phyloP scores from a whole-genome alignment of 208 protist genomes.

The Chromosphaera perkinsii region DNA sequence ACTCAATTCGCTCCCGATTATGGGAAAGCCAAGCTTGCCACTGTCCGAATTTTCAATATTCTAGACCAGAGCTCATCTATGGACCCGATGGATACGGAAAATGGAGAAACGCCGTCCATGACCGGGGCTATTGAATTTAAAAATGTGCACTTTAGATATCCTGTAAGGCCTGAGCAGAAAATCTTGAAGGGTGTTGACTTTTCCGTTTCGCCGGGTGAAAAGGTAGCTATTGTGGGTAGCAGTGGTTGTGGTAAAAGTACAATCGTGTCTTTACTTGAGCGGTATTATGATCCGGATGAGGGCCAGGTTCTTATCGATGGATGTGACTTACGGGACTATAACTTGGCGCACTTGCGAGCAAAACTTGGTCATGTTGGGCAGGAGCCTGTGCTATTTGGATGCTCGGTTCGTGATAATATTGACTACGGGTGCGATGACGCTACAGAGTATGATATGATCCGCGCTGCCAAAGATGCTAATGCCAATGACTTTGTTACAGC shows the following conservation, averaged over 20 bases:
- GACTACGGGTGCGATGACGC: slow-evolving; percentile 1
- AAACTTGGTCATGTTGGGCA: slow-evolving; percentile 46
- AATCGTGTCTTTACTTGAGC: slow-evolving; percentile 58
- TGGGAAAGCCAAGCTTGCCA: neutral
- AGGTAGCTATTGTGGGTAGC: slow-evolving; percentile 59
- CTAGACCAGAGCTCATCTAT: neutral
- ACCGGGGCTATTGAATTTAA: slow-evolving; percentile 16
- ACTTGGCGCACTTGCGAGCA: slow-evolving; percentile 21
- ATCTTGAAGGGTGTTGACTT: neutral
- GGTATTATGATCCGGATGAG: slow-evolving; percentile 59
- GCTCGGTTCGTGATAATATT: slow-evolving; percentile 36
- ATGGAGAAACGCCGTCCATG: neutral
- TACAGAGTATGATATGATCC: slow-evolving; percentile 42
- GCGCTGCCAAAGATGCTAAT: slow-evolving; percentile 47
- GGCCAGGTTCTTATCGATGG: slow-evolving; percentile 58
- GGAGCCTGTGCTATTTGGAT: slow-evolving; percentile 33
- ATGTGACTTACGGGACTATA: slow-evolving; percentile 30
- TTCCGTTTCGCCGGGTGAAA: slow-evolving; percentile 12
- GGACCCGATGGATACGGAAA: neutral
- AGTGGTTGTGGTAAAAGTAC: slow-evolving; percentile 74
- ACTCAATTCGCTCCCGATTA: slow-evolving; percentile 18
- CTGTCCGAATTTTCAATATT: neutral
- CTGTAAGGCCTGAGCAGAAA: slow-evolving; percentile 13
- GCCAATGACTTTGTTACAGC: slow-evolving; percentile 44
- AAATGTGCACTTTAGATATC: slow-evolving; percentile 30